Base-by-base conservation (phyloP, 2,329 filamentous ascomycete species). In the Metarhizium rileyi region DNA sequence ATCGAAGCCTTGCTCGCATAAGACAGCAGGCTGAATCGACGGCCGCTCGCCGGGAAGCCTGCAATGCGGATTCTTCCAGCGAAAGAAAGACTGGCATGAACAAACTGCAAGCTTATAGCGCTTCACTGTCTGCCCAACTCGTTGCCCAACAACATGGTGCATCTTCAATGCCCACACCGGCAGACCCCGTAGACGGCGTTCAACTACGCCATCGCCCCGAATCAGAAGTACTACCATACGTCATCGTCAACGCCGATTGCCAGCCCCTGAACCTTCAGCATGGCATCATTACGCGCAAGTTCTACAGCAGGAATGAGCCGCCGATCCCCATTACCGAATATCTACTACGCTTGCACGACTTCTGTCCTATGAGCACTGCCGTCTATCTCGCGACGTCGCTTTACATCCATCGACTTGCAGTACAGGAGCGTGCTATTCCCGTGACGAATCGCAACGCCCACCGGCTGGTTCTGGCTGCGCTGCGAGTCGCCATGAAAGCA, bases 401-500 rank as follows among this genome's bases (percentile, higher is more conserved):
- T 8, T 97, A 95, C 69, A 91, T 96, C 56, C 84, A 91, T 62
- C 82, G 85, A 23, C 75, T 97, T 40, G 86, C 85, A 0, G 81
- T 91, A 12, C 76, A 84, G 42, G 87, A 94, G 62, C 80, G 80
- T 56, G 79, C 85, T 23, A 84, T 97, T 22, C 83, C 84, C 1
- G 85, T 95, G 7, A 95, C 90, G 3, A 77, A 78, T 50, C 80
- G 88, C 50, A 97, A 95, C 54, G 85, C 88, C 53, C 91, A 98
- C 65, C 82, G 93, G 2, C 72, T 97, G 7, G 75, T 95, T 28
- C 77, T 98, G 16, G 90, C 89, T 0, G 87, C 86, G 6, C 74
- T 96, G 48, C 75, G 90, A 33, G 87, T 96, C 3, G 90, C 91
- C 14, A 93, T 90, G 79, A 98, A 97, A 70, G 87, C 89, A 0